Evolutionary conservation across 306 rosid genomes (phyloP).

Genomic region (Rosa multiflora): DNA sequence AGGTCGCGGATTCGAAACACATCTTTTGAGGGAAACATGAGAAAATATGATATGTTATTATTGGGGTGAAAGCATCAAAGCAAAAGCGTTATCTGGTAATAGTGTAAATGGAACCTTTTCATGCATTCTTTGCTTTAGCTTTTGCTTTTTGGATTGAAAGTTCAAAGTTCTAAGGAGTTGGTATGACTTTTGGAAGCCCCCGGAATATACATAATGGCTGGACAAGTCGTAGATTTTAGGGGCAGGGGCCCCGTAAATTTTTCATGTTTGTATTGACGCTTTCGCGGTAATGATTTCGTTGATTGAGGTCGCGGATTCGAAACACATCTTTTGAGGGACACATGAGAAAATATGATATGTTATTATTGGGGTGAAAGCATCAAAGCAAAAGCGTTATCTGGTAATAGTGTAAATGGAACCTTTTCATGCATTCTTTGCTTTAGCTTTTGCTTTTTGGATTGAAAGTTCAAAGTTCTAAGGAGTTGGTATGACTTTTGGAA

Average conservation of each 20-base stretch:
- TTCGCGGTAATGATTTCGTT: background rate
- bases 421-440: background rate
- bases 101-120: background rate
- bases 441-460: background rate
- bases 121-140: background rate
- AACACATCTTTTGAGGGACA: background rate
- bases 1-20: background rate
- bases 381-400: conserved; percentile 6
- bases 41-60: background rate
- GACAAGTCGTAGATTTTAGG: too few relatives aligned
- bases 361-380: background rate
- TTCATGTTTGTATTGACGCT: background rate
- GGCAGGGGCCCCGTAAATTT: background rate
- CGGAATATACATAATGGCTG: too few relatives aligned
- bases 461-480: background rate
- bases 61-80: background rate
- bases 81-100: background rate
- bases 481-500: conserved; percentile 13
- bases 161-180: too few relatives aligned
- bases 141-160: background rate
- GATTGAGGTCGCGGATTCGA: background rate
- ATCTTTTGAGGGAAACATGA: background rate
- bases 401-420: background rate
- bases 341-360: background rate
- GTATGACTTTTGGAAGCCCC: too few relatives aligned